These are phyloP conservation scores for Misopates orontium DNA, from an alignment of 257 asterid species.

Conservation along the genomic window DNA sequence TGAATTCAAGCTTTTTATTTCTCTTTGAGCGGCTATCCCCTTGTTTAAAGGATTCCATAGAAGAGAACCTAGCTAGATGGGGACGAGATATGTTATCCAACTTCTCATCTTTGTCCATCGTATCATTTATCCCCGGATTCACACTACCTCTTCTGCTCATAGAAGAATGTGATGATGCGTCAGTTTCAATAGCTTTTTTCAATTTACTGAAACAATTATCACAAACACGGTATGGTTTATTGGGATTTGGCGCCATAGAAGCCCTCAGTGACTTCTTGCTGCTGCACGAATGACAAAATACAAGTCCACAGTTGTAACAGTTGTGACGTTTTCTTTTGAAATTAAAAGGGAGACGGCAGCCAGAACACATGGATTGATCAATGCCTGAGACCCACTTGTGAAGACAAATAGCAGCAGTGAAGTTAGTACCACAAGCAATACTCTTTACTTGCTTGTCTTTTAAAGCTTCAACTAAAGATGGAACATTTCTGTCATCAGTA, in stretches of 20 bases:
- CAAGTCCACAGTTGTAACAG: conserved; percentile 92
- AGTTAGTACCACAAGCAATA: conserved; percentile 84
- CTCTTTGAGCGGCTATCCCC: conserved; percentile 60
- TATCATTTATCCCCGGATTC: conserved; percentile 49
- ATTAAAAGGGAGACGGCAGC: conserved; percentile 82
- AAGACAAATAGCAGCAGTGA: conserved; percentile 86
- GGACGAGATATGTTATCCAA: conserved; percentile 59
- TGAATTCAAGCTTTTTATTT: conserved; percentile 67
- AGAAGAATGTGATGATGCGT: conserved; percentile 57
- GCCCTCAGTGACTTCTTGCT: conserved; percentile 89
- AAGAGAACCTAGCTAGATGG: conserved; percentile 59
- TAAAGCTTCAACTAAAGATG: conserved; percentile 81
- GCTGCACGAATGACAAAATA: conserved; percentile 92
- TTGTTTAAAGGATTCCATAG: conserved; percentile 74
- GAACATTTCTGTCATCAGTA: conserved; percentile 69
- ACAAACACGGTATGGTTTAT: conserved; percentile 88
- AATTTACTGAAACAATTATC: conserved; percentile 75
- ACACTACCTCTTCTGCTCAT: conserved; percentile 65
- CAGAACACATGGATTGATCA: conserved; percentile 94
- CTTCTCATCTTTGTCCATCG: conserved; percentile 57
- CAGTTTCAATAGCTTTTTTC: conserved; percentile 68
- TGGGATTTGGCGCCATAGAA: conserved; percentile 92
- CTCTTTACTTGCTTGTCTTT: conserved; percentile 93
- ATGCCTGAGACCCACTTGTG: conserved; percentile 91
- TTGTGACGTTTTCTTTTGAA: conserved; percentile 94